phyloP scores from a whole-genome alignment of 139 green algal genomes.

The Ettlia oleoabundans region DNA sequence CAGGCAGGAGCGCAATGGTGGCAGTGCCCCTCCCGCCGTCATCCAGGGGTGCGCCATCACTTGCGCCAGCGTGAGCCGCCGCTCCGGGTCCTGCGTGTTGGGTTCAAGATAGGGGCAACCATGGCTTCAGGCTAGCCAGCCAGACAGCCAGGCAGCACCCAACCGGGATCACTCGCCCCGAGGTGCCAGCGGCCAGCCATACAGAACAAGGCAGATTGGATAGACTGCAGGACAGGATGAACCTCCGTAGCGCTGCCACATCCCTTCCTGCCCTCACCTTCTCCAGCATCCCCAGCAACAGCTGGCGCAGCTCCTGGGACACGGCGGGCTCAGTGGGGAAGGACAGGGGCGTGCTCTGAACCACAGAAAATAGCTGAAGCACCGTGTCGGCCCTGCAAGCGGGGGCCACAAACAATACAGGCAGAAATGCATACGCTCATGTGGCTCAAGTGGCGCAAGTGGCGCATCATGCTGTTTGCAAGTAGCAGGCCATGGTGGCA shows the following conservation, averaged over 20 bases:
- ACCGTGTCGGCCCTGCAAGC: conserved; percentile 27
- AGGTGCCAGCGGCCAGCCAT: too few species aligned
- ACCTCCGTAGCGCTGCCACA: background rate
- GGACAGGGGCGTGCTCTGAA: conserved; percentile 74
- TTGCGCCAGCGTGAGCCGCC: conserved; percentile 70
- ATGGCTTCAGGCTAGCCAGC: too few species aligned
- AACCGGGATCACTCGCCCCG: too few species aligned
- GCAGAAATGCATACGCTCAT: too few species aligned
- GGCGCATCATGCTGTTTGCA: too few species aligned
- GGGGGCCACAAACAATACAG: background rate
- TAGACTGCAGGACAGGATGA: background rate
- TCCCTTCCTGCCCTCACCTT: background rate
- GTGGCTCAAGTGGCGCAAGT: too few species aligned
- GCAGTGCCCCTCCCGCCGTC: conserved; percentile 47
- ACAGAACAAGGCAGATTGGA: too few species aligned
- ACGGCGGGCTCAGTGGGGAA: conserved; percentile 67
- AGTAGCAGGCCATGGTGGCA: too few species aligned
- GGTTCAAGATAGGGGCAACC: background rate
- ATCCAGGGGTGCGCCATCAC: conserved; percentile 82
- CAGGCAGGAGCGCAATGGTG: conserved; percentile 30
- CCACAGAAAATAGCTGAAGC: conserved; percentile 72
- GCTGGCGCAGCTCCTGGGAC: conserved; percentile 59
- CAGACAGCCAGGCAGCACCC: too few species aligned
- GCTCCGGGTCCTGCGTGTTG: conserved; percentile 64
- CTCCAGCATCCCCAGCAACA: conserved; percentile 69